Percentiles rank a stretch among this genome's conserved stretches.
Evolutionary conservation across 495 filamentous ascomycete species (phyloP).

Genomic region (Penicillium crystallinum): DNA sequence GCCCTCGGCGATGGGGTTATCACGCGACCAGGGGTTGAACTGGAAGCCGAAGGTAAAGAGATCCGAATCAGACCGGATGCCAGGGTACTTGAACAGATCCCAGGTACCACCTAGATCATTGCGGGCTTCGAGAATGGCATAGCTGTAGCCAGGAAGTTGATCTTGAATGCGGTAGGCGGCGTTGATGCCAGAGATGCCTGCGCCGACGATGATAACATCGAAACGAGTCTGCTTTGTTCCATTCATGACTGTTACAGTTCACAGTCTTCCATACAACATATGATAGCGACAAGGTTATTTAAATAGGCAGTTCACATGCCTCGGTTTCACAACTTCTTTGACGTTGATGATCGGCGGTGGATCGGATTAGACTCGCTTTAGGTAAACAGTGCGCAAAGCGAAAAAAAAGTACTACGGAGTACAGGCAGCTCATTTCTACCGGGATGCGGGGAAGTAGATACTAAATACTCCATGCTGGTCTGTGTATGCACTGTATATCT

Average conservation of each 20-base stretch:
- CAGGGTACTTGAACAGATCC: slow-evolving; percentile 68
- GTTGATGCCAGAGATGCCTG: slow-evolving; percentile 75
- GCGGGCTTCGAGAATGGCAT: slow-evolving; percentile 59
- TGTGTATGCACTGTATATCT: no score
- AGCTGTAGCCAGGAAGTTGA: slow-evolving; percentile 47
- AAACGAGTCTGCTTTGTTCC: slow-evolving; percentile 17
- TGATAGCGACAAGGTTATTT: not conserved
- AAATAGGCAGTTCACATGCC: slow-evolving; percentile 23
- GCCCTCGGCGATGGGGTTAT: slow-evolving; percentile 57
- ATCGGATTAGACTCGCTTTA: not conserved
- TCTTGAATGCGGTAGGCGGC: slow-evolving; percentile 63
- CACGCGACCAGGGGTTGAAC: slow-evolving; percentile 61
- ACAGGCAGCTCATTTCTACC: not conserved
- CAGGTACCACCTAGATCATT: slow-evolving; percentile 62
- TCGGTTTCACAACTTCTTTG: slow-evolving; percentile 20
- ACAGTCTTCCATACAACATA: not conserved
- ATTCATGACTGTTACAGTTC: slow-evolving; percentile 14
- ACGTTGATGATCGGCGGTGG: slow-evolving; percentile 1
- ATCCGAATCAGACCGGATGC: slow-evolving; percentile 63
- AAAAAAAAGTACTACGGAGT: no score
- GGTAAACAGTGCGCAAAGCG: not conserved
- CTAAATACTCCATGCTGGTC: no score
- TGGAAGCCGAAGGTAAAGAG: slow-evolving; percentile 63
- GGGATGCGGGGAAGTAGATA: not conserved
- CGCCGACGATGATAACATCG: slow-evolving; percentile 67